Conservation (phyloP, 257 asterid genomes). For the Solanum infundibuliforme region DNA sequence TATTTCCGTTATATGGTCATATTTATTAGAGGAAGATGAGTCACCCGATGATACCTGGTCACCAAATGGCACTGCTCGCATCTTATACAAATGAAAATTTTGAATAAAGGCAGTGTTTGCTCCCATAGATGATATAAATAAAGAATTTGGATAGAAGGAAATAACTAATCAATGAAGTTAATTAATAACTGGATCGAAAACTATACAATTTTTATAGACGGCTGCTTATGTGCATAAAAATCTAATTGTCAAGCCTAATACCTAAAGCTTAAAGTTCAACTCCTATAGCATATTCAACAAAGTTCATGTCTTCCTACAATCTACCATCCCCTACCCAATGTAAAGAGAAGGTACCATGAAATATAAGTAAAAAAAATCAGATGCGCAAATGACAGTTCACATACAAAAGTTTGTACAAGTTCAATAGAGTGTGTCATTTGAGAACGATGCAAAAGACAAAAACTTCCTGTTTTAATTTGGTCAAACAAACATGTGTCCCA, state of each 20-base stretch:
- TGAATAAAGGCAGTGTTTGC: background rate
- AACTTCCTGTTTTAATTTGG: no score
- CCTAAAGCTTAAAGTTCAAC: background rate
- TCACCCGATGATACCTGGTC: conserved; percentile 55
- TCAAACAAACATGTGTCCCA: no score
- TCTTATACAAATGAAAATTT: background rate
- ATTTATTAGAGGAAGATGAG: background rate
- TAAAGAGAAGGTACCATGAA: no score
- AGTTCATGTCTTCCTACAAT: background rate
- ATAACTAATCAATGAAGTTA: background rate
- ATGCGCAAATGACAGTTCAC: no score
- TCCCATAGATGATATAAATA: background rate
- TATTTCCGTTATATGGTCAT: no score
- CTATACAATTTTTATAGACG: background rate
- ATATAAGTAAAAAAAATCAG: no score
- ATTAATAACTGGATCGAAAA: background rate
- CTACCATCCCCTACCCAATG: no score
- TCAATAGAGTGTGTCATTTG: background rate
- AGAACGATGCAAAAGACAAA: no score
- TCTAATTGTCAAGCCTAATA: background rate
- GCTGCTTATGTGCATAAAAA: background rate
- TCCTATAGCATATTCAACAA: background rate
- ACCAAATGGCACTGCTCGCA: conserved; percentile 9
- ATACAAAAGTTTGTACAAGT: background rate
- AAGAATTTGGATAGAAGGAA: background rate